Base-by-base conservation (phyloP, 306 rosid genomes). In the Mucuna pruriens region DNA sequence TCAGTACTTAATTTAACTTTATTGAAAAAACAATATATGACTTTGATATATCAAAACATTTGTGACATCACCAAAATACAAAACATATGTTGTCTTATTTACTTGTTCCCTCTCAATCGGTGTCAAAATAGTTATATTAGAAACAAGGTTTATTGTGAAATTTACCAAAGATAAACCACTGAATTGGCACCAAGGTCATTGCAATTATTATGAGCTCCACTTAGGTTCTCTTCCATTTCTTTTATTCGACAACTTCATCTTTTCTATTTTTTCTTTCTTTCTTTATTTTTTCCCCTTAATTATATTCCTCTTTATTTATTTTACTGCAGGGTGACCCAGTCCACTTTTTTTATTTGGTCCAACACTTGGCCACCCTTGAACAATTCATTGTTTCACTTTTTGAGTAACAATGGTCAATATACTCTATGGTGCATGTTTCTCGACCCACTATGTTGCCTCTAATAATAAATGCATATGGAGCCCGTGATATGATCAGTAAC, bases 401-500 rank as follows among this genome's bases (percentile, higher is more conserved):
- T 12, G 39, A 25, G 66, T 60, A 60, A 60, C 66, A 60, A 60
- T 38, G 38, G 66, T 60, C 39, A 60, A 60, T 60, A 13, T 9
- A 5, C 39, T 60, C 19, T 60, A 19, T 60, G 66, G 66, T 60
- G 66, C 66, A 26, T 60, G 38, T 26, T 60, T 60, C 66, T 60
- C 1, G 19, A 3, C 66, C 66, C 39, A 25, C 1, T 58, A 19
- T 58, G 65, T 26, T 60, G 66, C 66, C 19, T 60, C 39, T 26
- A 26, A 60, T 5, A 60, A 60, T 64, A 44, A 79, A 70, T 79
- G 77, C 39, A 44, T 69, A 70, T 79, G 77, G 71, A 69, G 61
- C 77, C 63, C 77, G 33, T 69, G 48, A 40, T 6, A 42, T 71
- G 39, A 42, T 70, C 2, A 70, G 6, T 60, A 15, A 57, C 40